Evolutionary conservation across 441 rosid species (phyloP).

Genomic region (Brassica balearica): DNA sequence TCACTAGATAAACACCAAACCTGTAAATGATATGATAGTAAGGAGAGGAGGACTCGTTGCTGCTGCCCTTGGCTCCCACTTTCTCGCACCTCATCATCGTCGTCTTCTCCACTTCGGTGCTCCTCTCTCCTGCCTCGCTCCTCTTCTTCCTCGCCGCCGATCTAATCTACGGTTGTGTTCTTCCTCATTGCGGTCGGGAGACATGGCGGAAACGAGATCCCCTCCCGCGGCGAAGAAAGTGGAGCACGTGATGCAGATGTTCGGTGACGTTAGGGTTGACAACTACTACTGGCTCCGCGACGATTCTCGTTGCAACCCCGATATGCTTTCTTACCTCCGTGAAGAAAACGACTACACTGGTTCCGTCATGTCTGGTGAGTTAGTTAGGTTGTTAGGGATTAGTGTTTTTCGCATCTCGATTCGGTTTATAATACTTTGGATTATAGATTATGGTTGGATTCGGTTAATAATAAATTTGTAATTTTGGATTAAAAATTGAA

Average conservation of each 20-base stretch:
- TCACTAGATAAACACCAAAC: neutral
- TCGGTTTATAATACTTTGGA: too few relatives aligned
- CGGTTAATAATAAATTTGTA: too few relatives aligned
- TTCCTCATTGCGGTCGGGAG: constrained; percentile 14
- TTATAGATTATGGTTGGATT: too few relatives aligned
- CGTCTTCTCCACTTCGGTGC: constrained; percentile 16
- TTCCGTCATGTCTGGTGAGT: constrained; percentile 64
- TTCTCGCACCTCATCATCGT: constrained; percentile 18
- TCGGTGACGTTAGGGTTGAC: constrained; percentile 79
- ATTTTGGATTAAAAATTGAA: too few relatives aligned
- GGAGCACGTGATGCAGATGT: constrained; percentile 76
- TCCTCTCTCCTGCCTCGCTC: constrained; percentile 28
- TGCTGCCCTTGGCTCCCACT: constrained; percentile 9
- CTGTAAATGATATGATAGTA: constrained; percentile 21
- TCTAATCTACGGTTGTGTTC: constrained; percentile 6
- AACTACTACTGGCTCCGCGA: constrained; percentile 93
- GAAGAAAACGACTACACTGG: constrained; percentile 75
- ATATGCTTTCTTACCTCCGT: constrained; percentile 64
- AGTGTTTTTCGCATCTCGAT: neutral
- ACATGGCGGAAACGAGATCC: constrained; percentile 43
- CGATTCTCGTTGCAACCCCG: constrained; percentile 76
- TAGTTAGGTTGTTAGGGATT: neutral
- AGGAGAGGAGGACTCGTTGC: constrained; percentile 23
- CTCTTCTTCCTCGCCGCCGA: constrained; percentile 23
- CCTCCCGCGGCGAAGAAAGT: constrained; percentile 87